Evolutionary conservation across 805 yeast species (phyloP).

Genomic region (Nakazawaea siamensis): DNA sequence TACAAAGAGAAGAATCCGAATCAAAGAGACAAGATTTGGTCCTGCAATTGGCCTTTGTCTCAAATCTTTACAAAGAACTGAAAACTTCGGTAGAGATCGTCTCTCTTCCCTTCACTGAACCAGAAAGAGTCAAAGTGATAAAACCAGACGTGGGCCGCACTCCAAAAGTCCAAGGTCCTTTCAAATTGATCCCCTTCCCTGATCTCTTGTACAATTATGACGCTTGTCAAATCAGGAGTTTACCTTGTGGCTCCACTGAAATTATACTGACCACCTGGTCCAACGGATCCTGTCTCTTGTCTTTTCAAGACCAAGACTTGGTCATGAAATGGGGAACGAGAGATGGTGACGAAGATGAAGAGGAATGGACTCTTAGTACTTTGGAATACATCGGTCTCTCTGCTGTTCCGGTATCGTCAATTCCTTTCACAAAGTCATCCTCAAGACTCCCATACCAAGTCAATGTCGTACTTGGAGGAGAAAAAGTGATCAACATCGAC

Average conservation of each 20-base stretch:
- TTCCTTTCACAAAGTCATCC: conserved; percentile 4
- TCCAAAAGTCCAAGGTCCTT: conserved; percentile 41
- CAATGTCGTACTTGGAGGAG: conserved; percentile 7
- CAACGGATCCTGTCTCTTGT: conserved; percentile 19
- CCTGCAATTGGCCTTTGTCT: conserved; percentile 28
- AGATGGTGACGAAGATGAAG: conserved; percentile 12
- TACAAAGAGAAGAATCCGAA: conserved; percentile 14
- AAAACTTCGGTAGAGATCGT: no score
- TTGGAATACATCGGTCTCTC: conserved; percentile 8
- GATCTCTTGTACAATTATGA: conserved; percentile 38
- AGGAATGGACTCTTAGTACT: conserved; percentile 7
- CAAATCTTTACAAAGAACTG: conserved; percentile 19
- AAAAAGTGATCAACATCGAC: conserved; percentile 18
- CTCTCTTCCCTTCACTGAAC: no score
- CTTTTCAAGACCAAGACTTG: conserved; percentile 23
- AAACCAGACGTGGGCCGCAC: not conserved
- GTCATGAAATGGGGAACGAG: conserved; percentile 28
- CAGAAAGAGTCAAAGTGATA: no score
- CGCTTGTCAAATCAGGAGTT: conserved; percentile 26
- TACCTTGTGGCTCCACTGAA: conserved; percentile 19
- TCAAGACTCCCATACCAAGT: conserved; percentile 13
- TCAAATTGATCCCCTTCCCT: conserved; percentile 46
- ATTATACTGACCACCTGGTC: conserved; percentile 14
- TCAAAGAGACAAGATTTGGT: conserved; percentile 15
- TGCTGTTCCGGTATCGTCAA: conserved; percentile 2